A percentile compares a stretch with the other conserved stretches of the same genome.
Conservation (phyloP, 1,284 basidiomycete species). For the Boletus smithii region DNA sequence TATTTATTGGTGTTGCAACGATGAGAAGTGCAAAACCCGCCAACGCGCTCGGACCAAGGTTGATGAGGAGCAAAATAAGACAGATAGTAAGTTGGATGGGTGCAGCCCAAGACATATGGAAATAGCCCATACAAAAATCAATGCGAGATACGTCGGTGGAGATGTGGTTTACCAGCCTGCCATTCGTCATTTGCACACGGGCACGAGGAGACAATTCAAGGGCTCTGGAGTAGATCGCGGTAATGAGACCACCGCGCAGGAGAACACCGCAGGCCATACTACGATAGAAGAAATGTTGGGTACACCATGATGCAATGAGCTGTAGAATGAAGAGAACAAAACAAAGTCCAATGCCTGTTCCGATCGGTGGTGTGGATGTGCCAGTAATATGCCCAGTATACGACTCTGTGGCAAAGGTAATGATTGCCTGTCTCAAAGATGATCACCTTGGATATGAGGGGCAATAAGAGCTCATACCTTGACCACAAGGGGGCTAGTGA, state of each 20-base stretch:
- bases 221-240: conserved; percentile 81
- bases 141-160: conserved; percentile 90
- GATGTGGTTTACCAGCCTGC: conserved; percentile 89
- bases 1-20: conserved; percentile 61
- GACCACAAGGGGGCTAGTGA: conserved; percentile 78
- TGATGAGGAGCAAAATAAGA: conserved; percentile 62
- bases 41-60: conserved; percentile 79
- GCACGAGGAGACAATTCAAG: conserved; percentile 78
- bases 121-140: conserved; percentile 85
- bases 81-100: conserved; percentile 74
- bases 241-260: conserved; percentile 82
- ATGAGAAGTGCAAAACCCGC: conserved; percentile 83
- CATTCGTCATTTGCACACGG: conserved; percentile 80
- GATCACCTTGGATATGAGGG: background rate
- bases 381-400: conserved; percentile 54
- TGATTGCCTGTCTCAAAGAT: conserved; percentile 52
- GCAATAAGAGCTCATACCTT: conserved; percentile 42
- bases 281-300: conserved; percentile 82
- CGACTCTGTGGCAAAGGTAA: conserved; percentile 70
- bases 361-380: conserved; percentile 51
- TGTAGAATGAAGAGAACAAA: conserved; percentile 73
- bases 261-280: conserved; percentile 75
- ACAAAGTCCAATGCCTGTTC: conserved; percentile 72
- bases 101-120: conserved; percentile 76
- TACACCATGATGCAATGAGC: conserved; percentile 62